Evolutionary conservation across 129 eudicot genomes (phyloP).

Genomic region (Flaveria bidentis): DNA sequence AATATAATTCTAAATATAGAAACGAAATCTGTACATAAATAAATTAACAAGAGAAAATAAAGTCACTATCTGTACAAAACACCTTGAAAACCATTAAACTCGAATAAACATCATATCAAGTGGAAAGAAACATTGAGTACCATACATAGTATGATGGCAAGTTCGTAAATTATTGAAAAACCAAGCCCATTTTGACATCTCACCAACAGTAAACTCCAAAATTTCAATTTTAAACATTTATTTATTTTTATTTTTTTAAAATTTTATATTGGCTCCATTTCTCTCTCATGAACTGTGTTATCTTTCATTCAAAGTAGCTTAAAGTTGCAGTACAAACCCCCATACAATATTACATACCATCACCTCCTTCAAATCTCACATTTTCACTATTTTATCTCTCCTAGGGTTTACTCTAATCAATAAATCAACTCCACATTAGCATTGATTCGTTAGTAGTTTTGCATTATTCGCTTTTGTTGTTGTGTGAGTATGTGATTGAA

Average conservation of each 20-base stretch:
- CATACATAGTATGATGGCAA: constrained; percentile 17
- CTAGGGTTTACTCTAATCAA: constrained; percentile 39
- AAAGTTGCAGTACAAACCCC: constrained; percentile 46
- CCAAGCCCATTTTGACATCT: not conserved
- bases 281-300: constrained; percentile 27
- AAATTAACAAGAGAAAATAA: too few relatives aligned
- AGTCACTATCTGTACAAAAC: too few relatives aligned
- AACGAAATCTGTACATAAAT: too few relatives aligned
- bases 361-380: constrained; percentile 28
- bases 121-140: too few relatives aligned
- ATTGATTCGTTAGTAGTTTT: not conserved
- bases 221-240: not conserved
- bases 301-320: constrained; percentile 46
- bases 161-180: constrained; percentile 18
- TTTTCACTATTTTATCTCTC: constrained; percentile 39
- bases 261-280: constrained; percentile 26
- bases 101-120: too few relatives aligned
- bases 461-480: not conserved
- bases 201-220: constrained; percentile 23
- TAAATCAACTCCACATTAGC: constrained; percentile 11
- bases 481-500: not conserved
- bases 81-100: too few relatives aligned
- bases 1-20: too few relatives aligned
- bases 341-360: constrained; percentile 21
- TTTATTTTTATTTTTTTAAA: not conserved